Conservation (phyloP, 805 yeast genomes). For the Spathaspora hagerdaliae region DNA sequence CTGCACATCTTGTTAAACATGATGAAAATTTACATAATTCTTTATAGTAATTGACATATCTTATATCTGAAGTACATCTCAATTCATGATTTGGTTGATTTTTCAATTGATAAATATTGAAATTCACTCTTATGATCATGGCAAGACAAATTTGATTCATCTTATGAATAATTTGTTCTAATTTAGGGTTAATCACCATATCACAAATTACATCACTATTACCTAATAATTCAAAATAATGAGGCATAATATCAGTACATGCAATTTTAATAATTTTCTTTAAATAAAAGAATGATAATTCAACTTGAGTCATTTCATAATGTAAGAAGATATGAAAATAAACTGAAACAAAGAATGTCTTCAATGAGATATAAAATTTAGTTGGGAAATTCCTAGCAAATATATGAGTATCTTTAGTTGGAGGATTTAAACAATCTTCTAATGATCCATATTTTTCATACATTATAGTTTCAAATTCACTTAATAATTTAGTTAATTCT, state of each 20-base stretch:
- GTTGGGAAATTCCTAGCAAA: conserved; percentile 14
- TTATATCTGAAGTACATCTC: conserved; percentile 12
- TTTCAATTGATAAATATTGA: conserved; percentile 20
- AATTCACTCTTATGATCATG: conserved; percentile 26
- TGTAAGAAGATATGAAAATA: conserved; percentile 42
- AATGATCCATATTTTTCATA: conserved; percentile 25
- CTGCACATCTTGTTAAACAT: conserved; percentile 23
- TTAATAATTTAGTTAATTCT: conserved; percentile 30
- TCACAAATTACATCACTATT: conserved; percentile 32
- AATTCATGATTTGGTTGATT: conserved; percentile 17
- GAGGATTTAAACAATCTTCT: conserved; percentile 13
- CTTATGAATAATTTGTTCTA: conserved; percentile 29
- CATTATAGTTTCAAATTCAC: conserved; percentile 33
- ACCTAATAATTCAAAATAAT: conserved; percentile 32
- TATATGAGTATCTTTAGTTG: conserved; percentile 6
- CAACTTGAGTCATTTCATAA: conserved; percentile 30
- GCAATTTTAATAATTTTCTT: conserved; percentile 28
- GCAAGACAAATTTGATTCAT: conserved; percentile 27
- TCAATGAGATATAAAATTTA: conserved; percentile 24
- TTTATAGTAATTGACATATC: conserved; percentile 14
- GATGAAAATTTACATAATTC: conserved; percentile 19
- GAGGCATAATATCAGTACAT: conserved; percentile 30
- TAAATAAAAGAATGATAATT: conserved; percentile 33
- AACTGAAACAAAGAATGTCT: conserved; percentile 34
- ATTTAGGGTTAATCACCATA: conserved; percentile 31